A percentile compares a stretch with the other conserved stretches of the same genome.
Conservation (phyloP, 2,329 filamentous ascomycete genomes). For the Kalaharituber pfeilii region DNA sequence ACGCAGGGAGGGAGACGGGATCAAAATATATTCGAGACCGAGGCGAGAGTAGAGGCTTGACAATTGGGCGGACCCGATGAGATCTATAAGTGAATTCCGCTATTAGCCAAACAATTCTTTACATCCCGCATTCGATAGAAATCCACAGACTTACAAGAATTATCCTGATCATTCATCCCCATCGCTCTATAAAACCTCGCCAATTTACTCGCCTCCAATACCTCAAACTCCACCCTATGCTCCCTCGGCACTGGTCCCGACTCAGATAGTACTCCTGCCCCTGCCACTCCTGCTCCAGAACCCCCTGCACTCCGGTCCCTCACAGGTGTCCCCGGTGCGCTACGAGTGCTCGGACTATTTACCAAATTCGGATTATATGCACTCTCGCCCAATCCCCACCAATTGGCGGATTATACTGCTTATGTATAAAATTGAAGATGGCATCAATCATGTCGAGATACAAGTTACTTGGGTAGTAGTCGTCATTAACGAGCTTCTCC, state of each 20-base stretch:
- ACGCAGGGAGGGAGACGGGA: neutral
- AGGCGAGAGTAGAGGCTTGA: conserved; percentile 4
- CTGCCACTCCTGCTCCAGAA: neutral
- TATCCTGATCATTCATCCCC: conserved; percentile 4
- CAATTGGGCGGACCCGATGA: neutral
- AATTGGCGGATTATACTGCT: conserved; percentile 2
- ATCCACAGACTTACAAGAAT: too few relatives aligned
- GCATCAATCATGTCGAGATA: conserved; percentile 9
- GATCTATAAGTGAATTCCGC: too few relatives aligned
- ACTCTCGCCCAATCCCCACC: neutral
- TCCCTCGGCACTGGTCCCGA: neutral
- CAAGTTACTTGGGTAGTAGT: conserved; percentile 3
- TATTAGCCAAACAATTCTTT: too few relatives aligned
- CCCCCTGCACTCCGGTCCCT: neutral
- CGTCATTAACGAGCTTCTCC: conserved; percentile 3
- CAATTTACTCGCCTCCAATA: conserved; percentile 8
- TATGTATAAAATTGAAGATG: conserved; percentile 10
- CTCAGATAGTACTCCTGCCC: neutral
- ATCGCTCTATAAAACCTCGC: conserved; percentile 7
- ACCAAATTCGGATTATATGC: neutral
- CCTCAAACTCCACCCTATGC: neutral
- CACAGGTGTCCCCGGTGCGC: neutral
- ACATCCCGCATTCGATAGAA: too few relatives aligned
- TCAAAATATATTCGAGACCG: conserved; percentile 8
- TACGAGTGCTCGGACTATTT: neutral